Percentiles rank a stretch among this genome's conserved stretches.
Conservation (phyloP, 2,329 filamentous ascomycete species). For the Penicillium sp. region DNA sequence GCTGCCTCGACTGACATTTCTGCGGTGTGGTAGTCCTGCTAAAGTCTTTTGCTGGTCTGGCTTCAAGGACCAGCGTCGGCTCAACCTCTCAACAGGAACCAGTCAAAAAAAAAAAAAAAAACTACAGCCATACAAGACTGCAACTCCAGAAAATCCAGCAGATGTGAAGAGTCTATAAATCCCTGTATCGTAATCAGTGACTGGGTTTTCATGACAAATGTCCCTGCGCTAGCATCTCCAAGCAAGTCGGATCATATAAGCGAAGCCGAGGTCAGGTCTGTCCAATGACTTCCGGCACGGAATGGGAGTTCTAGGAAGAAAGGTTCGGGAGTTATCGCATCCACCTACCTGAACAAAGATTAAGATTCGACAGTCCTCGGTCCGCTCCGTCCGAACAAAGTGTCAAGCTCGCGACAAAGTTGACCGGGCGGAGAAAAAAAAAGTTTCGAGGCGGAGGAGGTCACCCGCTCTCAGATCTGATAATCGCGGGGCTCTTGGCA, state of each 20-base stretch:
- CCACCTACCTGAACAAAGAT: constrained; percentile 2
- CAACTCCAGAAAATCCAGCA: neutral
- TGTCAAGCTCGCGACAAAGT: neutral
- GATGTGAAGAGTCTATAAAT: neutral
- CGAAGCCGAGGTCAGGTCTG: constrained; percentile 9
- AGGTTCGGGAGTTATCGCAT: neutral
- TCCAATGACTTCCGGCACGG: neutral
- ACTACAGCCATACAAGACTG: neutral
- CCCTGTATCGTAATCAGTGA: constrained; percentile 31
- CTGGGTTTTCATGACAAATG: neutral
- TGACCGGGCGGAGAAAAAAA: constrained; percentile 4
- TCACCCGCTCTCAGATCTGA: constrained; percentile 24
- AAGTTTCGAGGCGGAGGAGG: constrained; percentile 10
- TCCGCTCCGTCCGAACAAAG: neutral
- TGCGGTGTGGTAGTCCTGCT: neutral
- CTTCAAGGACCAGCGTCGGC: neutral
- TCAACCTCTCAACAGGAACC: neutral
- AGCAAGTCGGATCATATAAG: constrained; percentile 2
- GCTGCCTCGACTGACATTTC: constrained; percentile 15
- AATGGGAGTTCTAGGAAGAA: neutral
- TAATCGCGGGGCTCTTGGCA: constrained; percentile 20
- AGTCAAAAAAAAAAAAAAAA: neutral
- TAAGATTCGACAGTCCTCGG: neutral
- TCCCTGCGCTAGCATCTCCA: neutral
- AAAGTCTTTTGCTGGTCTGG: neutral